Percentiles rank a stretch among this genome's conserved stretches.
These are phyloP conservation scores for Calonectria pteridis DNA, from an alignment of 2,329 filamentous ascomycete species.

Conservation along the genomic window DNA sequence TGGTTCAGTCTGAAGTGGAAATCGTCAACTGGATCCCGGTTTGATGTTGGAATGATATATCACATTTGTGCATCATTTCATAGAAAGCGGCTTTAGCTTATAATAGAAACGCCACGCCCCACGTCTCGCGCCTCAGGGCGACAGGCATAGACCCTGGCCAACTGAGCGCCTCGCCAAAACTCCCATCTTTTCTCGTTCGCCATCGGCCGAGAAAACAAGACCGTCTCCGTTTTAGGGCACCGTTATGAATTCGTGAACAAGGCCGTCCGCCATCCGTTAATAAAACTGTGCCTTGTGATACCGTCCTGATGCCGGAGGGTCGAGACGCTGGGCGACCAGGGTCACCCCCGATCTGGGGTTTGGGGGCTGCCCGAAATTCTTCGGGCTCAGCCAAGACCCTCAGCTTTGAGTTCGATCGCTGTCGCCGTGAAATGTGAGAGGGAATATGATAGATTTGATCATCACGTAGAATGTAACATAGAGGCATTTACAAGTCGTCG, in stretches of 20 bases:
- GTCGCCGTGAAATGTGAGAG: not conserved
- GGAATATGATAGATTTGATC: constrained; percentile 27
- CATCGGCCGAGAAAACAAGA: constrained; percentile 46
- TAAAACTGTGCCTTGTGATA: constrained; percentile 41
- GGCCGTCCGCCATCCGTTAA: constrained; percentile 27
- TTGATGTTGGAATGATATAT: constrained; percentile 37
- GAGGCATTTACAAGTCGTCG: not conserved
- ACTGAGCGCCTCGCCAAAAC: constrained; percentile 24
- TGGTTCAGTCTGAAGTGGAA: constrained; percentile 34
- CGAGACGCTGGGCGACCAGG: constrained; percentile 33
- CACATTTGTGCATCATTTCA: constrained; percentile 32
- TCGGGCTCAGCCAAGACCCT: constrained; percentile 17
- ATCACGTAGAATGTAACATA: constrained; percentile 17
- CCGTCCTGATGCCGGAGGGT: constrained; percentile 33
- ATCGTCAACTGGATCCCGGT: constrained; percentile 28
- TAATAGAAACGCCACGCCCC: constrained; percentile 33
- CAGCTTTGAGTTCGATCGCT: not conserved
- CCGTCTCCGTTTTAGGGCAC: constrained; percentile 36
- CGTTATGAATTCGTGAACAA: constrained; percentile 38
- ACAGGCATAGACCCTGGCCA: constrained; percentile 21
- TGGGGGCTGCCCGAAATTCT: constrained; percentile 16
- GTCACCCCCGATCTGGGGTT: constrained; percentile 20
- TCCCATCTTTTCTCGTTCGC: constrained; percentile 41
- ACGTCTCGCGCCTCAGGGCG: constrained; percentile 6
- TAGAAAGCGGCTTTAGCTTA: constrained; percentile 37